Percentiles rank a stretch among this genome's conserved stretches.
phyloP scores from a whole-genome alignment of 768 basidiomycete species.

The Lactifluus subvellereus region DNA sequence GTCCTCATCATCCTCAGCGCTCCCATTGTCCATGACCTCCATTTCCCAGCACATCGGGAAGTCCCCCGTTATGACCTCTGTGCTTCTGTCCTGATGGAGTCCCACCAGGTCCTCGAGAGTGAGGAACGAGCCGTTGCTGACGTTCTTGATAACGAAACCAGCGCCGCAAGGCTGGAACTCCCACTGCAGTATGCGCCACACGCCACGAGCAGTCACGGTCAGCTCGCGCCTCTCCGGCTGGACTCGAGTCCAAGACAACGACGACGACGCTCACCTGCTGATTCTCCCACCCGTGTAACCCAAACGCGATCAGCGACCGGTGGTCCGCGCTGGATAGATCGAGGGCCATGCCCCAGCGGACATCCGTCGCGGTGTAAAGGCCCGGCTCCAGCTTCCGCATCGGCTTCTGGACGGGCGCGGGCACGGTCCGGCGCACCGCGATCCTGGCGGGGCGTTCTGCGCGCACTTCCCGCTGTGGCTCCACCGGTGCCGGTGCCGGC shows the following conservation, averaged over 20 bases:
- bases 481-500: background rate
- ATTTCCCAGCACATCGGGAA: conserved; percentile 25
- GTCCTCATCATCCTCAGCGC: conserved; percentile 14
- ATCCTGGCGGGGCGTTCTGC: conserved; percentile 14
- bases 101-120: conserved; percentile 12
- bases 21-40: conserved; percentile 21
- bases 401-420: background rate
- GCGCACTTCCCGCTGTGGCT: conserved; percentile 5
- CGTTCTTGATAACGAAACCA: conserved; percentile 18
- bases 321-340: conserved; percentile 22
- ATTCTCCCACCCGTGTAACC: conserved; percentile 24
- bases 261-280: conserved; percentile 16
- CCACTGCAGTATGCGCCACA: conserved; percentile 3
- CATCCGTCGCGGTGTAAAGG: conserved; percentile 22
- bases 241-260: background rate
- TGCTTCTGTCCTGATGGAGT: background rate
- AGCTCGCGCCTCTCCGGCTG: background rate
- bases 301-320: conserved; percentile 20
- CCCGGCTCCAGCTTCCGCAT: conserved; percentile 19
- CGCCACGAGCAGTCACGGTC: background rate
- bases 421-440: conserved; percentile 8
- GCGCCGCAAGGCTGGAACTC: conserved; percentile 16
- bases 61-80: conserved; percentile 15
- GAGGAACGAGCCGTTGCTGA: conserved; percentile 5
- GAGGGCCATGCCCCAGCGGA: conserved; percentile 23